A percentile compares a stretch with the other conserved stretches of the same genome.
These are phyloP conservation scores for Schoenoplectus triqueter DNA, from an alignment of 202 grass and related monocot species.

Conservation along the genomic window DNA sequence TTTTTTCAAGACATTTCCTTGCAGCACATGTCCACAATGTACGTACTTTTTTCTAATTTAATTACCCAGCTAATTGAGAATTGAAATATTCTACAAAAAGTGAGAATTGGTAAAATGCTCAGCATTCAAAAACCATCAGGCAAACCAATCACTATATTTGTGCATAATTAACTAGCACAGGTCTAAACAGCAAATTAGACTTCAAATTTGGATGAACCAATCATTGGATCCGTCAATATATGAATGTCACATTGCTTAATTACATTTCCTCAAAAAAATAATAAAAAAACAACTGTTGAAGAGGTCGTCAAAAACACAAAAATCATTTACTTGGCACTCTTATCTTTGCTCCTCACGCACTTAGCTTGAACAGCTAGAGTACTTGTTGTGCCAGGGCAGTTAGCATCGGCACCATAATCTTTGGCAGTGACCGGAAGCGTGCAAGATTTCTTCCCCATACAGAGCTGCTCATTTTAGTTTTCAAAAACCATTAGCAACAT, in stretches of 20 bases:
- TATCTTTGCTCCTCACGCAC: slow-evolving; percentile 47
- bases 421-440: slow-evolving; percentile 47
- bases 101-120: background rate
- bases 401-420: slow-evolving; percentile 59
- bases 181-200: slow-evolving; percentile 1
- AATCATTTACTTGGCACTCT: slow-evolving; percentile 16
- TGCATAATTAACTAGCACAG: slow-evolving; percentile 3
- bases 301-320: background rate
- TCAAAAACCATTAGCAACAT: slow-evolving; percentile 28
- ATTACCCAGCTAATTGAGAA: background rate
- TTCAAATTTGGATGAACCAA: slow-evolving; percentile 30
- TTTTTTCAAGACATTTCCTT: too few relatives aligned
- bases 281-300: slow-evolving; percentile 3
- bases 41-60: too few relatives aligned
- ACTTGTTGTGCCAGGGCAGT: slow-evolving; percentile 56
- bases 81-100: too few relatives aligned
- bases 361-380: slow-evolving; percentile 79
- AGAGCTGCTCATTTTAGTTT: slow-evolving; percentile 51
- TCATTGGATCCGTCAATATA: slow-evolving; percentile 15
- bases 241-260: slow-evolving; percentile 12
- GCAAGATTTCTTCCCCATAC: slow-evolving; percentile 66
- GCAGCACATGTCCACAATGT: too few relatives aligned
- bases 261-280: slow-evolving; percentile 33
- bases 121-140: slow-evolving; percentile 9
- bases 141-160: background rate